Base-by-base conservation (phyloP, 2,329 filamentous ascomycete genomes). In the Dactylonectria estremocensis region DNA sequence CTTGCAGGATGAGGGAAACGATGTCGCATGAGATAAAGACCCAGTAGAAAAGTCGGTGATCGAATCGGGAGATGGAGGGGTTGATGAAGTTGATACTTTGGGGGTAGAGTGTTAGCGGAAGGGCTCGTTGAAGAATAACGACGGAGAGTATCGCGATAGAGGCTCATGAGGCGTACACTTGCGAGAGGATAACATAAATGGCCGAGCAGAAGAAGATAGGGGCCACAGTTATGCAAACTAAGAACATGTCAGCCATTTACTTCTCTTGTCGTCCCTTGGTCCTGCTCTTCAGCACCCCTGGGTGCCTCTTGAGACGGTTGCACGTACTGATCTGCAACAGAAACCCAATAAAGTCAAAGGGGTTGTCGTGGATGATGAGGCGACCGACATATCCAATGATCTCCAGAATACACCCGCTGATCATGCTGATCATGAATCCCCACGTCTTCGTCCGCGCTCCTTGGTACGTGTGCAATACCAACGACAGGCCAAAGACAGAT, bases 311-410 rank as follows among this genome's bases (percentile, higher is more conserved):
- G 18, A 31, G 24, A 5, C 11, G 20, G 13, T 35, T n/a, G n/a
- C 3, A 74, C 73, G n/a, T 89, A 85, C 85, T 82, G 66, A 91
- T 91, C 74, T 92, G 88, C n/a, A 91, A 85, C 72, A 92, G 82
- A 73, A 92, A 93, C 0, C 84, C 88, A 9, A 74, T 74, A 72
- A 90, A 86, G 49, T 76, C 80, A 73, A 89, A 92, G 0, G 89
- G 88, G 65, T 91, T 87, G 37, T 84, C 68, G 68, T 87, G 81
- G 50, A 90, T 80, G 61, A 89, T 76, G 31, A 91, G 79, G 3
- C 90, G 83, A 2, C 88, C 91, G 1, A 80, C 79, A 67, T 93
- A 92, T 31, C 91, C 90, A 33, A 90, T 74, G 18, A 91, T 85
- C 74, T 91, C 90, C 54, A 85, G 80, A 10, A 86, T 66, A 71